Evolutionary conservation across 164 flowering plant species (phyloP), one percentile per base, ranked within the genome.

Genomic region (Litsea cubeba): DNA sequence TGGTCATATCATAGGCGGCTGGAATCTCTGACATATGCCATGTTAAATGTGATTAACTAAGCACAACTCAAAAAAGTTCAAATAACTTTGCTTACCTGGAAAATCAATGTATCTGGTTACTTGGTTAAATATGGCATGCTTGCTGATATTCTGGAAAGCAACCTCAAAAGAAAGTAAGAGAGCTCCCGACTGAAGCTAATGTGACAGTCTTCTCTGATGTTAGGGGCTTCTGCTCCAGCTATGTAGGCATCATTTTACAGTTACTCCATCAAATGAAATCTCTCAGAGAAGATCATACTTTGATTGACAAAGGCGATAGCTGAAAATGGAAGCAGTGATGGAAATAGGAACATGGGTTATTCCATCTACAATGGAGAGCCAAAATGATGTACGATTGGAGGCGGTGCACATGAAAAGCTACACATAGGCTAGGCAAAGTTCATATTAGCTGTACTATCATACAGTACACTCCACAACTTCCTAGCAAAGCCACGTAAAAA

Each of bases 201-300:
- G 58, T 15, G 58, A 51, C 17, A 51, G 58, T 12, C 12, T 12
- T 12, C 58, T 18, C 58, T 18, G 68, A 24, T 5, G 1, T 62
- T 65, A 26, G 68, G 28, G 28, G 40, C 24, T 6, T 12, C 50
- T 46, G 49, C 51, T 24, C 49, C 64, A n/a, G 66, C 28, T 2
- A 35, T 60, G 66, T 18, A 57, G 30, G 26, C 65, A 50, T 62
- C 40, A 60, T 62, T 71, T 57, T 62, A 15, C 58, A n/a, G 26
- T 62, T 20, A 62, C 67, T 74, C 68, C 76, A 74, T 49, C 71
- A 62, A 69, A 57, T 26, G 23, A 6, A 26, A 69, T 18, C 14
- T 24, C 24, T 60, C 23, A 60, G 26, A 2, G 14, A 12, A 57
- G 49, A 57, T 3, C 15, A 28, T 10, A 28, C 14, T 3, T 10